Percentiles rank a stretch among this genome's conserved stretches.
Conservation (phyloP, 2,329 filamentous ascomycete species). For the Fusarium miscanthi region DNA sequence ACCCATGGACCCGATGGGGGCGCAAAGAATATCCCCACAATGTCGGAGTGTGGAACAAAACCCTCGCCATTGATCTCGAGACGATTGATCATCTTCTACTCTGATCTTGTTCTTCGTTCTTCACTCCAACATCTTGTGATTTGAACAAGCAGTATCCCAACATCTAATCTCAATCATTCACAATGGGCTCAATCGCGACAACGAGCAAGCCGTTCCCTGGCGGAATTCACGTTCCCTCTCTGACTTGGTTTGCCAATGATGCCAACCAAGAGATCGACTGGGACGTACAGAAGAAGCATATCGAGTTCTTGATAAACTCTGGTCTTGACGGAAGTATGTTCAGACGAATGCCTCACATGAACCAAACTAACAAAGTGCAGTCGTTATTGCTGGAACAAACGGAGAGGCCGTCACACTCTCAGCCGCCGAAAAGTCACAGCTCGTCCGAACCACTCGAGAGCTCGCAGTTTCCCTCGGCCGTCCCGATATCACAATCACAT, state of each 20-base stretch:
- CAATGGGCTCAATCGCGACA: conserved; percentile 46
- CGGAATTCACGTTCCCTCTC: conserved; percentile 66
- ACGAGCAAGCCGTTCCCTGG: conserved; percentile 54
- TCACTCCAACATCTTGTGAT: background rate
- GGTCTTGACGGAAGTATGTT: conserved; percentile 61
- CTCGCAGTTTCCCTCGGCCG: conserved; percentile 68
- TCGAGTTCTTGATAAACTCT: conserved; percentile 64
- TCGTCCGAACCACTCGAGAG: conserved; percentile 70
- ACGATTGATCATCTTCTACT: conserved; percentile 3
- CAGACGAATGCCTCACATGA: accelerated
- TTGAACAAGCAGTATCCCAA: background rate
- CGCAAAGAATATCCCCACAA: conserved; percentile 19
- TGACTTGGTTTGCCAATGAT: conserved; percentile 65
- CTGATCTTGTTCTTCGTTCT: background rate
- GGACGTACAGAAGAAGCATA: conserved; percentile 63
- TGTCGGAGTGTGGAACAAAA: conserved; percentile 12
- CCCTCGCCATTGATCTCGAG: conserved; percentile 19
- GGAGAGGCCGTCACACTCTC: conserved; percentile 79
- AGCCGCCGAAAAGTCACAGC: conserved; percentile 69
- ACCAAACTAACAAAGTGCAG: conserved; percentile 37
- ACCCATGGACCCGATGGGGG: conserved; percentile 25
- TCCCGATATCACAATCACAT: conserved; percentile 69
- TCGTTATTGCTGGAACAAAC: conserved; percentile 78
- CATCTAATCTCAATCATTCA: conserved; percentile 1
- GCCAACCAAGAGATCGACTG: conserved; percentile 65